Evolutionary conservation across 108 stramenopile genomes (phyloP).

Genomic region (Pseudonitzschia delicatissima): DNA sequence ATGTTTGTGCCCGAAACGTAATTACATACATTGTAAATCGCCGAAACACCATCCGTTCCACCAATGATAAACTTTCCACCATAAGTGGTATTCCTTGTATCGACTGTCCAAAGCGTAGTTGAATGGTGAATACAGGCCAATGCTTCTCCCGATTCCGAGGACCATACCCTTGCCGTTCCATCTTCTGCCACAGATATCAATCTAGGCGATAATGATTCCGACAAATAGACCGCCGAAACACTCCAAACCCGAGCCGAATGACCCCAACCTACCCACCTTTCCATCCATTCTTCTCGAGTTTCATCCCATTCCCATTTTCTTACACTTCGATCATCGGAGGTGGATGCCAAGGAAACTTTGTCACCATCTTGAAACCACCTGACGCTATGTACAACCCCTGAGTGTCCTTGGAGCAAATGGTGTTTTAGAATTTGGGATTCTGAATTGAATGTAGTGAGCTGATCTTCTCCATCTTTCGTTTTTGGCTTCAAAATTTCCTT

Average conservation of each 20-base stretch:
- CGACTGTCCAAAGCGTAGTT: conserved; percentile 49
- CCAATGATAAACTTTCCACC: conserved; percentile 49
- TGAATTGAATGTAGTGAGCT: background rate
- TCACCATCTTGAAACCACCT: conserved; percentile 33
- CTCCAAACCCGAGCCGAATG: conserved; percentile 76
- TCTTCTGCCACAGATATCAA: conserved; percentile 67
- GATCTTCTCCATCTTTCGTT: background rate
- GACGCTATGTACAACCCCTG: conserved; percentile 59
- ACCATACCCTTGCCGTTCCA: conserved; percentile 65
- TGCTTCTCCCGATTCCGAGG: conserved; percentile 30
- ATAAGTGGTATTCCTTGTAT: conserved; percentile 15
- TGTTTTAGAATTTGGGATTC: conserved; percentile 5
- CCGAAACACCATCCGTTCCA: conserved; percentile 61
- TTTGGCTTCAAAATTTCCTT: background rate
- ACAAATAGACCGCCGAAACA: conserved; percentile 37
- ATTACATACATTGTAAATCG: conserved; percentile 18
- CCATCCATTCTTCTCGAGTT: background rate
- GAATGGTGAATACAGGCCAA: conserved; percentile 28
- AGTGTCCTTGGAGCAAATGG: conserved; percentile 52
- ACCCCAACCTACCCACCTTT: conserved; percentile 71
- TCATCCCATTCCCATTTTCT: conserved; percentile 51
- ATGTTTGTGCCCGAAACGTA: background rate
- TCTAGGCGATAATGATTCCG: background rate
- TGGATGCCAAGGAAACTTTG: conserved; percentile 43
- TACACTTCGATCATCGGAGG: conserved; percentile 80